Base-by-base conservation (phyloP, 106 monocot species). In the Platanthera guangdongensis region DNA sequence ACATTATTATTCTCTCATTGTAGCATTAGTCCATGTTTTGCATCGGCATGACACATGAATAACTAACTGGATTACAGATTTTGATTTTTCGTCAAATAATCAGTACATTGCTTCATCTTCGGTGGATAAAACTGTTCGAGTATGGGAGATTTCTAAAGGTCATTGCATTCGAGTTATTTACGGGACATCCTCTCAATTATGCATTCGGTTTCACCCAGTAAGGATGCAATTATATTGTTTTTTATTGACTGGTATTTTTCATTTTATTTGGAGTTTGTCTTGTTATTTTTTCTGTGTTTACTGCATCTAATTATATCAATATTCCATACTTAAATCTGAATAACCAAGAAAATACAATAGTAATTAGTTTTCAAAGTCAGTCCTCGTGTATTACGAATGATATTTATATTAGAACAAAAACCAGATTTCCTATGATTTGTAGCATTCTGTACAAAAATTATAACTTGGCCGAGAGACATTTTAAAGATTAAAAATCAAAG, bases 31-130 rank as follows among this genome's bases (percentile, higher is more conserved):
- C 51, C n/a, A 16, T 32, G 39, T 50, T 76, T 9, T 47, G 57
- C 73, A 7, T 63, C 13, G 30, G 49, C 52, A 28, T 39, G n/a
- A 48, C 78, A 39, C 55, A 45, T 81, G 22, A 75, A 81, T 73
- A 84, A 76, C 87, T 88, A 80, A 87, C 86, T 72, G 68, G 74
- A 82, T 83, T 88, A 84, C 96, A 96, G 96, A 96, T 96, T 96
- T 96, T 93, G 96, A 96, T 93, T 96, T 96, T 90, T 87, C 96
- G 80, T 93, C 90, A 47, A 96, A 96, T 49, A 96, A 96, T 81
- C 96, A 96, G 87, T 96, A 96, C 77, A 83, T 96, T 82, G 93
- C 96, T 62, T 93, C 96, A 75, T 93, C 93, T 32, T 96, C 96
- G 4, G 75, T 91, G 90, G 96, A 96, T 76, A 96, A 96, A 87